A percentile compares a stretch with the other conserved stretches of the same genome.
Conservation (phyloP, 2,329 filamentous ascomycete genomes). For the Xylariaceae sp. region DNA sequence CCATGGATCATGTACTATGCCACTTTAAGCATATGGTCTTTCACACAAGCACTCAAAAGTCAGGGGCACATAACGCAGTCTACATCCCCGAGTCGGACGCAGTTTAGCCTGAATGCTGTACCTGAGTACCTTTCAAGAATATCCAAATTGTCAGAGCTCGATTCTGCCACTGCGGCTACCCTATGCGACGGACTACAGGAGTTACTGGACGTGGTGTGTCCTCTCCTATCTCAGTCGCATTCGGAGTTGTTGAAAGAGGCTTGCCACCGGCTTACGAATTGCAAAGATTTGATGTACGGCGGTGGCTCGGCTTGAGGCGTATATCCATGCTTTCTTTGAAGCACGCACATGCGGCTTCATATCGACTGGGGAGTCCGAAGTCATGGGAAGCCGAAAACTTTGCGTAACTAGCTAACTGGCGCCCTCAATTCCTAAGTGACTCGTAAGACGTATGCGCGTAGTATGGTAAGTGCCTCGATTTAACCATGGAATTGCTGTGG, state of each 20-base stretch:
- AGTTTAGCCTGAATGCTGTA: constrained; percentile 33
- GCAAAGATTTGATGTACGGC: constrained; percentile 48
- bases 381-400: not conserved
- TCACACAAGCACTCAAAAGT: constrained; percentile 66
- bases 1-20: constrained; percentile 92
- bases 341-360: not conserved
- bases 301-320: constrained; percentile 20
- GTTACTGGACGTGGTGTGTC: constrained; percentile 40
- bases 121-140: constrained; percentile 53
- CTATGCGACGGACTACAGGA: constrained; percentile 53
- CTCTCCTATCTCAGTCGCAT: constrained; percentile 41
- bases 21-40: constrained; percentile 79
- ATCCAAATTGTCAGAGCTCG: constrained; percentile 64
- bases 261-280: constrained; percentile 62
- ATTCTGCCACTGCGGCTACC: constrained; percentile 59
- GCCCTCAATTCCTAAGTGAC: not conserved
- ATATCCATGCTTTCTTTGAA: not conserved
- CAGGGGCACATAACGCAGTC: constrained; percentile 50
- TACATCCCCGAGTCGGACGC: constrained; percentile 18
- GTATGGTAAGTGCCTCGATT: not conserved
- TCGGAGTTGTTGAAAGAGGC: constrained; percentile 75
- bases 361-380: not conserved
- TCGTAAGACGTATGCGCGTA: not conserved
- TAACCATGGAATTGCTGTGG: not conserved
- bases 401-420: not conserved